Percentiles rank a stretch among this genome's conserved stretches.
phyloP scores from a whole-genome alignment of 2,329 filamentous ascomycete genomes.

The Cercospora citrullina region DNA sequence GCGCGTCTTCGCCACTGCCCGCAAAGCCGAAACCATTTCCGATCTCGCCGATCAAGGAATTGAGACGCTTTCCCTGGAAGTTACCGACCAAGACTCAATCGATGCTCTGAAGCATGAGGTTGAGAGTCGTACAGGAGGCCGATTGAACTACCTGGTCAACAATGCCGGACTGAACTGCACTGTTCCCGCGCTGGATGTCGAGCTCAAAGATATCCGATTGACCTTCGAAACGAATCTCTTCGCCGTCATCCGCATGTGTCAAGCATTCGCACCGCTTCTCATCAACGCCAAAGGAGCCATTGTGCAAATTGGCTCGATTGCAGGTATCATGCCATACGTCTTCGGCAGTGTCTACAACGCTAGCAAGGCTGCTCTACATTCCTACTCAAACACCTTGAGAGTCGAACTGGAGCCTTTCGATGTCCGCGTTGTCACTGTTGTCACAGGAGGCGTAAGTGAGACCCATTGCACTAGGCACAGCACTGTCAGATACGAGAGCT shows the following conservation, averaged over 20 bases:
- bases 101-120: conserved; percentile 50
- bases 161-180: conserved; percentile 57
- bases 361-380: conserved; percentile 60
- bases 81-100: conserved; percentile 54
- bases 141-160: conserved; percentile 59
- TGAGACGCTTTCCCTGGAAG: conserved; percentile 57
- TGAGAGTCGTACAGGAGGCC: conserved; percentile 48
- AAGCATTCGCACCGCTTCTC: conserved; percentile 57
- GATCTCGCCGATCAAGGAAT: conserved; percentile 54
- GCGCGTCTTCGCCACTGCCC: conserved; percentile 60
- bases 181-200: conserved; percentile 55
- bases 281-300: conserved; percentile 48
- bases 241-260: conserved; percentile 58
- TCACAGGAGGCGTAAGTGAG: conserved; percentile 56
- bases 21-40: conserved; percentile 51
- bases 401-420: conserved; percentile 57
- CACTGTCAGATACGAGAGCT: neutral
- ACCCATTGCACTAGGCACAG: neutral
- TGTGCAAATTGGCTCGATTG: conserved; percentile 48
- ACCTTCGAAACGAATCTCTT: conserved; percentile 59
- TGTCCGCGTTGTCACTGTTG: conserved; percentile 49
- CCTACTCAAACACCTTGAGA: conserved; percentile 58
- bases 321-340: conserved; percentile 47
- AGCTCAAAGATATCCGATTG: conserved; percentile 49
- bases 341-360: conserved; percentile 55